Percentiles rank a stretch among this genome's conserved stretches.
Evolutionary conservation across 495 filamentous ascomycete genomes (phyloP).

Genomic region (Bacidia gigantensis): DNA sequence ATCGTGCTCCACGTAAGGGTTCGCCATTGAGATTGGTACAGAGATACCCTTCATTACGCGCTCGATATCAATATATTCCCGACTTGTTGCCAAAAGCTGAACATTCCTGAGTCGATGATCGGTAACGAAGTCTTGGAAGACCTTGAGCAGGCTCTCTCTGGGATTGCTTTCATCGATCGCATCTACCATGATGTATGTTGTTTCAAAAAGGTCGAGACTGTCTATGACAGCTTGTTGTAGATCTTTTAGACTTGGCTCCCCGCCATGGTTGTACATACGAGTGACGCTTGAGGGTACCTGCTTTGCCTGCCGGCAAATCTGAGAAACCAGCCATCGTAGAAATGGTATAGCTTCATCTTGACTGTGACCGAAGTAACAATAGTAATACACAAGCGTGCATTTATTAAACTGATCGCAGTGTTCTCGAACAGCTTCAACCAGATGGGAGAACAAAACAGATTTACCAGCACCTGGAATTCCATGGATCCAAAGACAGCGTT

Average conservation of each 20-base stretch:
- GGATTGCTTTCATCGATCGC: constrained; percentile 23
- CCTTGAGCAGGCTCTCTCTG: constrained; percentile 14
- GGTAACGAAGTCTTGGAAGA: constrained; percentile 18
- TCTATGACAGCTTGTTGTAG: background rate
- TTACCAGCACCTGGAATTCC: constrained; percentile 33
- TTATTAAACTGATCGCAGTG: constrained; percentile 12
- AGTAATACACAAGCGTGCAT: constrained; percentile 24
- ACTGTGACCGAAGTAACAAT: constrained; percentile 25
- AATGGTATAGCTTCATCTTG: constrained; percentile 20
- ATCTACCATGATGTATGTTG: constrained; percentile 23
- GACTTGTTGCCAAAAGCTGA: constrained; percentile 28
- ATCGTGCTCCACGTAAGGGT: constrained; percentile 21
- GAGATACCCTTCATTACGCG: constrained; percentile 10
- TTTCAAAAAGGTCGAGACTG: constrained; percentile 5
- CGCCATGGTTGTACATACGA: background rate
- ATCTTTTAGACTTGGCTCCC: background rate
- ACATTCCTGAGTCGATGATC: constrained; percentile 24
- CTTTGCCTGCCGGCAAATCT: constrained; percentile 21
- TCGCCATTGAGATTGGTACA: constrained; percentile 23
- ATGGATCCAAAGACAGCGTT: constrained; percentile 24
- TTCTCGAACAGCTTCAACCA: constrained; percentile 18
- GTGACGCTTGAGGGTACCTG: constrained; percentile 10
- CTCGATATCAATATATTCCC: constrained; percentile 28
- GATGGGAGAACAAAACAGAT: constrained; percentile 25
- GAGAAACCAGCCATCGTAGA: constrained; percentile 19